Evolutionary conservation across 1,284 basidiomycete species (phyloP).

Genomic region (Rhodotorula sp.): DNA sequence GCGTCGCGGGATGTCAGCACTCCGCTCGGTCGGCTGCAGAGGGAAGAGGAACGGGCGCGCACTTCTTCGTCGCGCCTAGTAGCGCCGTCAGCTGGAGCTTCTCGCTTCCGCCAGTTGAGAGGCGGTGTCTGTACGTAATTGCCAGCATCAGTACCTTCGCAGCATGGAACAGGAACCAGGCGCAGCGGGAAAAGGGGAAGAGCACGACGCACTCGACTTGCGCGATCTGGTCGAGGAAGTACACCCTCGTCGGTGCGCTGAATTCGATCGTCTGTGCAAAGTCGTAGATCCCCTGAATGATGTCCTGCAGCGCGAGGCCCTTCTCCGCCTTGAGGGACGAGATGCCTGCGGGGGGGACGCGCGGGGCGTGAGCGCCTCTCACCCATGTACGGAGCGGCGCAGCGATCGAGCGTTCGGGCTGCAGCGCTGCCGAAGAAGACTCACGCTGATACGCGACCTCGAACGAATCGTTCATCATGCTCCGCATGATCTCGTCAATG

Average conservation of each 20-base stretch:
- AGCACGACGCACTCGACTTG: constrained; percentile 75
- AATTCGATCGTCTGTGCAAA: constrained; percentile 84
- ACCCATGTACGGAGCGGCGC: background rate
- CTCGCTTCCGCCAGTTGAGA: constrained; percentile 90
- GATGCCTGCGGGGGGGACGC: constrained; percentile 64
- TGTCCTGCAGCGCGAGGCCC: constrained; percentile 91
- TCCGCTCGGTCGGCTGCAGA: no score
- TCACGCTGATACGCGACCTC: constrained; percentile 84
- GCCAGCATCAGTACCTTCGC: background rate
- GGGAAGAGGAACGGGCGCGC: background rate
- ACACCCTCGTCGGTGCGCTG: constrained; percentile 80
- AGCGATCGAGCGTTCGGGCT: background rate
- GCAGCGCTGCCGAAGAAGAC: constrained; percentile 45
- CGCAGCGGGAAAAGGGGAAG: background rate
- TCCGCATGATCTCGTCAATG: constrained; percentile 88
- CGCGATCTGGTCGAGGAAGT: constrained; percentile 85
- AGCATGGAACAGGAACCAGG: constrained; percentile 5
- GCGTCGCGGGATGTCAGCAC: no score
- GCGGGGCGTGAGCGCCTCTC: background rate
- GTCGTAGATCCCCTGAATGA: constrained; percentile 91
- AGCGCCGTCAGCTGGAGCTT: constrained; percentile 92
- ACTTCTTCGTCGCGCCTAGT: constrained; percentile 80
- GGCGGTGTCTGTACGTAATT: constrained; percentile 66
- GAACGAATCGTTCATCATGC: constrained; percentile 96
- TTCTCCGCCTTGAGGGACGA: constrained; percentile 83